Conservation (phyloP, 441 rosid genomes). For the Pelargonium australe region DNA sequence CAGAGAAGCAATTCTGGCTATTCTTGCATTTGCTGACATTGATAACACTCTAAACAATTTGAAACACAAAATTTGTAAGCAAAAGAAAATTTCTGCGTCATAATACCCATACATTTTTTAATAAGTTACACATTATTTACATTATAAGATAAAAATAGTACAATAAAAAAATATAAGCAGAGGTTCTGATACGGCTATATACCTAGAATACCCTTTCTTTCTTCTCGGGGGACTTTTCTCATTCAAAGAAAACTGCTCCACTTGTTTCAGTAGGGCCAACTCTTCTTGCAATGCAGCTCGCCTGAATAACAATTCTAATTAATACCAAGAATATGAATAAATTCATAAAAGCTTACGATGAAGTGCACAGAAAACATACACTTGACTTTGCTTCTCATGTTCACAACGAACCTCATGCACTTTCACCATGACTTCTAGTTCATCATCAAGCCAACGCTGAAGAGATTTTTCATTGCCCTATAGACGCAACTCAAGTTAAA, state of each 20-base stretch:
- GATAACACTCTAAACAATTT: constrained; percentile 34
- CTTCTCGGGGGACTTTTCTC: constrained; percentile 36
- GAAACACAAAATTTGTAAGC: constrained; percentile 25
- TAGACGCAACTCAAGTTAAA: constrained; percentile 16
- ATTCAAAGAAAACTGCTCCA: constrained; percentile 37
- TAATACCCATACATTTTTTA: constrained; percentile 1
- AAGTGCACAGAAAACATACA: constrained; percentile 33
- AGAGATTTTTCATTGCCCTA: constrained; percentile 48
- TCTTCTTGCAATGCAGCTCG: constrained; percentile 58
- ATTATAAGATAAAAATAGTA: not conserved
- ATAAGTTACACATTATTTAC: constrained; percentile 7
- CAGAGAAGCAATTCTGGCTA: constrained; percentile 50
- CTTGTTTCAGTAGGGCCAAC: constrained; percentile 45
- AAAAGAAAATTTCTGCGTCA: constrained; percentile 11
- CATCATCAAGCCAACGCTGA: constrained; percentile 52
- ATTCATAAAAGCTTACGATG: not conserved
- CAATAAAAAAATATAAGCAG: not conserved
- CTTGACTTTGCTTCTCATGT: constrained; percentile 56
- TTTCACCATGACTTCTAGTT: constrained; percentile 51
- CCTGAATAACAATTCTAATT: constrained; percentile 22
- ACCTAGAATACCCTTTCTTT: constrained; percentile 50
- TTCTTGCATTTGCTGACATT: constrained; percentile 52
- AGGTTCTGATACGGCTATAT: constrained; percentile 8
- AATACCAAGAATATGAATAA: constrained; percentile 3
- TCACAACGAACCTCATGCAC: constrained; percentile 55